These are phyloP conservation scores for Aleurites moluccanus DNA, from an alignment of 441 rosid genomes.

Conservation along the genomic window DNA sequence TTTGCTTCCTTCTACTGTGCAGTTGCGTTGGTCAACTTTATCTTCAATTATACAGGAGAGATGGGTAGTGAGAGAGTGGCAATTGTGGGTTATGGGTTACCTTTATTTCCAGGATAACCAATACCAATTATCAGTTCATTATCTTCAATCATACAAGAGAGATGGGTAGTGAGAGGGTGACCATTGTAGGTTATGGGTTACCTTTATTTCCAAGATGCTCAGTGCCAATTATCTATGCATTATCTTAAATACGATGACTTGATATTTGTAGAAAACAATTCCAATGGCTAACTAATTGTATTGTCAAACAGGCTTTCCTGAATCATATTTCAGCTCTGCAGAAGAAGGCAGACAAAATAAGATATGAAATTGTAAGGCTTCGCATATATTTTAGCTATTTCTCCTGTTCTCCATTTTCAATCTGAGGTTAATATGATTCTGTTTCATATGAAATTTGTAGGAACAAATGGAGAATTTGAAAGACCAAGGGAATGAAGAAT, in stretches of 20 bases:
- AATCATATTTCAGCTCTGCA: conserved; percentile 60
- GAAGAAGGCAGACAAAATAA: conserved; percentile 52
- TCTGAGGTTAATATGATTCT: conserved; percentile 6
- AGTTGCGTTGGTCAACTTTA: too few species aligned
- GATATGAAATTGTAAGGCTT: conserved; percentile 74
- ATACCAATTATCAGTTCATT: too few species aligned
- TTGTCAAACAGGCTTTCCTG: conserved; percentile 66
- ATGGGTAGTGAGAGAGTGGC: too few species aligned
- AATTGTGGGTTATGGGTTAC: too few species aligned
- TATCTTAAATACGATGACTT: neutral
- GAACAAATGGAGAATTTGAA: conserved; percentile 57
- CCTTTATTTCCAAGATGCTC: too few species aligned
- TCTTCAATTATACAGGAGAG: too few species aligned
- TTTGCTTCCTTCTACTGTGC: too few species aligned
- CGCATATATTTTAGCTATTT: conserved; percentile 20
- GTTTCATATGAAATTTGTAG: conserved; percentile 32
- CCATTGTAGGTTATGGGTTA: too few species aligned
- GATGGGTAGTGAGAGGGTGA: too few species aligned
- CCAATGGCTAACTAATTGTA: conserved; percentile 13
- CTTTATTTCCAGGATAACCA: too few species aligned
- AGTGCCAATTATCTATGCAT: neutral
- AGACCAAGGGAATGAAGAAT: conserved; percentile 54
- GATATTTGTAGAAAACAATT: conserved; percentile 3
- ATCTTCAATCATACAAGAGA: too few species aligned
- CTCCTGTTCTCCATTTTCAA: neutral